Percentiles rank a stretch among this genome's conserved stretches.
phyloP scores from a whole-genome alignment of 2,329 filamentous ascomycete species.

The Truncatella angustata region DNA sequence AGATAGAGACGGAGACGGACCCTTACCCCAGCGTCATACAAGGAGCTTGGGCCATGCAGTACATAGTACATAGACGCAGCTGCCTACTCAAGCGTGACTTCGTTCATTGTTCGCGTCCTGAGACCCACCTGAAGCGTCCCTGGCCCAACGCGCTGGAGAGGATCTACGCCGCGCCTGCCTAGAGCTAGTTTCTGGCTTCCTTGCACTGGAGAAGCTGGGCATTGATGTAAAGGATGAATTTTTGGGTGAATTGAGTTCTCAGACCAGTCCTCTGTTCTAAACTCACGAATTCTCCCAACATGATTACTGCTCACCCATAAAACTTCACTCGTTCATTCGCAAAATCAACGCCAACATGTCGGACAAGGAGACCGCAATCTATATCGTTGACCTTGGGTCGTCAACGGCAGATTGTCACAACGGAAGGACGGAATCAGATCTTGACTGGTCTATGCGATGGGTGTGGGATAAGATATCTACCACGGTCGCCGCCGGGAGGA shows the following conservation, averaged over 20 bases:
- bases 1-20: neutral
- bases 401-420: slow-evolving; percentile 76
- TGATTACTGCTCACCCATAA: too few species aligned
- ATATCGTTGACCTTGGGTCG: slow-evolving; percentile 81
- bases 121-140: neutral
- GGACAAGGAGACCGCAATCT: slow-evolving; percentile 89
- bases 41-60: slow-evolving; percentile 6
- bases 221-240: neutral
- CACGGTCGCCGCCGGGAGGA: slow-evolving; percentile 66
- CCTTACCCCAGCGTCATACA: slow-evolving; percentile 5
- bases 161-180: slow-evolving; percentile 4
- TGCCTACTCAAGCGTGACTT: slow-evolving; percentile 12
- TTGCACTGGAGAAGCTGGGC: neutral
- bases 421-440: slow-evolving; percentile 73
- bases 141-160: slow-evolving; percentile 2
- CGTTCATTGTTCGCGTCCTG: slow-evolving; percentile 12
- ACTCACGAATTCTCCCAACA: too few species aligned
- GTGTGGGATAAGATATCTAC: slow-evolving; percentile 90
- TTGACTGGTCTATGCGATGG: slow-evolving; percentile 88
- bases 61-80: neutral
- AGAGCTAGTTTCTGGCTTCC: neutral
- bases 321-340: neutral
- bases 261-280: neutral
- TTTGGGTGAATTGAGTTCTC: neutral
- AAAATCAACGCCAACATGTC: slow-evolving; percentile 61